phyloP scores from a whole-genome alignment of 2,329 filamentous ascomycete genomes.

The Xylariales sp. region DNA sequence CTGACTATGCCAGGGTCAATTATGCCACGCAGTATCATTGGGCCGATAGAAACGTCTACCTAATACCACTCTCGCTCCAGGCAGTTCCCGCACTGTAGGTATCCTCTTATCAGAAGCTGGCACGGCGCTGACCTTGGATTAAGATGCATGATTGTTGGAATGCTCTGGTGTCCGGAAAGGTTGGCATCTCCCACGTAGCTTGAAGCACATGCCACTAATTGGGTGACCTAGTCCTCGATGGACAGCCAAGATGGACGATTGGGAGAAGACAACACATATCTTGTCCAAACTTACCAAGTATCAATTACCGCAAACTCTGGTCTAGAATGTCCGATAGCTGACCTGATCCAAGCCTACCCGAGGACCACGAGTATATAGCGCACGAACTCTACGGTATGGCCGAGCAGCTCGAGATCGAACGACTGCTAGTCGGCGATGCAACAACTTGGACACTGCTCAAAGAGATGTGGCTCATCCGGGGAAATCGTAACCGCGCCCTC shows the following conservation, averaged over 20 bases:
- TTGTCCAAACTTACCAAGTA: conserved; percentile 46
- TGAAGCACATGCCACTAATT: too few relatives aligned
- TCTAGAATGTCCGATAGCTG: too few relatives aligned
- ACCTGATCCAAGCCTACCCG: conserved; percentile 51
- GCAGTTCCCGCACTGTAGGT: conserved; percentile 53
- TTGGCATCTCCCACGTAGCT: too few relatives aligned
- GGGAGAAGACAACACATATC: conserved; percentile 56
- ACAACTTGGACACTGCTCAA: conserved; percentile 36
- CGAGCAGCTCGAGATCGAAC: conserved; percentile 43
- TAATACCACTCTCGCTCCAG: conserved; percentile 62
- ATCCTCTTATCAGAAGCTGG: not conserved
- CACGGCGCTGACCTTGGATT: not conserved
- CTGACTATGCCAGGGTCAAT: conserved; percentile 47
- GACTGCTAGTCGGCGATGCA: conserved; percentile 43
- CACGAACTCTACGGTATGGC: conserved; percentile 42
- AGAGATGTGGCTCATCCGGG: conserved; percentile 25
- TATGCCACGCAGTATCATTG: conserved; percentile 41
- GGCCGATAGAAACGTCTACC: conserved; percentile 42
- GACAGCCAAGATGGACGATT: conserved; percentile 63
- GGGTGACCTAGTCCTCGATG: conserved; percentile 56
- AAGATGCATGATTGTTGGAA: conserved; percentile 51
- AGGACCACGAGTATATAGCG: conserved; percentile 48
- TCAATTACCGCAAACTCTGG: too few relatives aligned
- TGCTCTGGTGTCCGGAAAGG: conserved; percentile 54
- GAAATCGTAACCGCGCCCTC: conserved; percentile 44